Evolutionary conservation across 352 stramenopile genomes (phyloP), one percentile per base, ranked within the genome.

Genomic region (Pythium pectinolyticum): DNA sequence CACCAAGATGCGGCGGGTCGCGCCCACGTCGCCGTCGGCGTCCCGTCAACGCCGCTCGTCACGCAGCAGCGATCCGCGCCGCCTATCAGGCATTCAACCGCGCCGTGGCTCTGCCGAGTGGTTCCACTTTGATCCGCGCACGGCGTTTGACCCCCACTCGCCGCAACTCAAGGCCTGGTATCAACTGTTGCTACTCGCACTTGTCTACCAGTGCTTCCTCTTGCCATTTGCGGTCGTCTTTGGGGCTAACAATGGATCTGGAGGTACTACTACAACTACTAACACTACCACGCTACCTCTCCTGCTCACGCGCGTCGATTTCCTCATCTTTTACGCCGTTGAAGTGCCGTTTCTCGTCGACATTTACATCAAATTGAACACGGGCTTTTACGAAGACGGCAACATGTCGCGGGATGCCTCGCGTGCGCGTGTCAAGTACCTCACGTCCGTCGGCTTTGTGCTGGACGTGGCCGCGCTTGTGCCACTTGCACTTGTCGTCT

Each of bases 291-390:
- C 25, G 37, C 66, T 69, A 7, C 63, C 64, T 28, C 32, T 28
- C 2, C 24, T 71, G 28, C 56, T 63, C 5, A 43, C 49, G 17
- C 58, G 34, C 15, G 15, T 20, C 47, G 63, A 65, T 12, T 72
- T 75, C 14, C 35, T 45, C 2, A 62, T 61, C 1, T 71, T 87
- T 22, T 80, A 82, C 57, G 63, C 45, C 9, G 41, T 62, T 46
- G 77, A 88, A 48, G 19, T 58, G 22, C 60, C 88, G 32, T 88
- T 88, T 57, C 32, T 74, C 11, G 47, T 59, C 22, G 77, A 90
- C 60, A 72, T 90, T 49, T 81, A 75, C 61, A 70, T 90, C n/a
- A 67, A 84, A 41, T 31, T 80, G 25, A 75, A 87, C 60, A 85
- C 75, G 19, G 78, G 80, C 14, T 88, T 77, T 54, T 88, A 90